phyloP scores from a whole-genome alignment of 495 filamentous ascomycete genomes.

The Trichoderma asperelloides region DNA sequence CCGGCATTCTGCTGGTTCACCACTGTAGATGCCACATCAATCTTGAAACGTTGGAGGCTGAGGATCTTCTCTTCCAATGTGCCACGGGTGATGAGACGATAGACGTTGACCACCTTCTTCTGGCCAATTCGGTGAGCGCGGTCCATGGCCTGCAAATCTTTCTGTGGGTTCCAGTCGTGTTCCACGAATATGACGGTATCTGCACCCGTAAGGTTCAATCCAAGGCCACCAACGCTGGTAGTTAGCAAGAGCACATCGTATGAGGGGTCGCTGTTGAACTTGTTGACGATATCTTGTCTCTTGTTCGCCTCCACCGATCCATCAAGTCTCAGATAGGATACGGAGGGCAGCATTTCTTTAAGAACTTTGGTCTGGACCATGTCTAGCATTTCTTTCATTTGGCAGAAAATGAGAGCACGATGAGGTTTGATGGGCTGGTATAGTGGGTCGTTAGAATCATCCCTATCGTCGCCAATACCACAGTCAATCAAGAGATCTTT shows the following conservation, averaged over 20 bases:
- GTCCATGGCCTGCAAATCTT: constrained; percentile 98
- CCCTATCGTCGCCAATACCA: constrained; percentile 73
- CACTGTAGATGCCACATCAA: constrained; percentile 94
- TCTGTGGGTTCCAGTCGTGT: constrained; percentile 99
- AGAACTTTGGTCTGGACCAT: constrained; percentile 93
- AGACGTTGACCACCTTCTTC: constrained; percentile 99
- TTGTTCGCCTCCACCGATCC: constrained; percentile 81
- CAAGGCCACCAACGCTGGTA: constrained; percentile 88
- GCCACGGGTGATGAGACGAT: constrained; percentile 87
- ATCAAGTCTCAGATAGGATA: constrained; percentile 84
- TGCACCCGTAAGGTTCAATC: constrained; percentile 90
- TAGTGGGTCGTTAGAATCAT: constrained; percentile 52
- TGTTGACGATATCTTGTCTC: constrained; percentile 94
- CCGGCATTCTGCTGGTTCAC: constrained; percentile 99
- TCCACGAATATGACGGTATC: constrained; percentile 99
- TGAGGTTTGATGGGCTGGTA: constrained; percentile 81
- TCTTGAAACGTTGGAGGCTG: constrained; percentile 97
- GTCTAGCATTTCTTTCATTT: constrained; percentile 99
- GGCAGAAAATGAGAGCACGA: constrained; percentile 92
- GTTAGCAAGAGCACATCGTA: constrained; percentile 90
- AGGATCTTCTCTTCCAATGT: constrained; percentile 98
- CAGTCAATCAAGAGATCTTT: constrained; percentile 88
- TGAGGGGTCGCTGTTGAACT: constrained; percentile 93
- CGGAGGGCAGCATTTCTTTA: constrained; percentile 72
- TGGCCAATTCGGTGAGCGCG: constrained; percentile 96